Base-by-base conservation (phyloP, 192 early-diverging fungal species). In the Coemansia sp. region DNA sequence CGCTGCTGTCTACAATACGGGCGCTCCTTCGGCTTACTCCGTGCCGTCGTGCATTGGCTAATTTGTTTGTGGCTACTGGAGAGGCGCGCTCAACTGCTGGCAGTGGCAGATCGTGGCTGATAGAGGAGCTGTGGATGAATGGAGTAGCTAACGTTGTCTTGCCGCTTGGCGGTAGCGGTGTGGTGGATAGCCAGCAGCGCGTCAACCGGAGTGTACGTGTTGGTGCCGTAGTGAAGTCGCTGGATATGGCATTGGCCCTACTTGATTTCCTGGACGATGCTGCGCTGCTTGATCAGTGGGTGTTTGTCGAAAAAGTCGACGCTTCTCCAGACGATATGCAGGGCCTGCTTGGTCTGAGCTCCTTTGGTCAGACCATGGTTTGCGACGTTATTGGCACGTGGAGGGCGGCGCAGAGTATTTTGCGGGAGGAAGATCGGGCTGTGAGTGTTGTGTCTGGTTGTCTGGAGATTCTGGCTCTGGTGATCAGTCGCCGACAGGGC, bases 371-470 rank as follows among this genome's bases (percentile, higher is more conserved):
- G n/a, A 25, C 41, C 20, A 69, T 65, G 6, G 33, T 76, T 7
- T 13, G 69, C 23, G 75, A 76, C 56, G 26, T 57, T 23, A 20
- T 71, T 18, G 14, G 36, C 4, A 31, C 62, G 6, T 70, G 65
- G 69, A 16, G 21, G 3, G 21, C 35, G 2, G 21, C 58, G 34
- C 56, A 37, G 8, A 58, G 28, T 12, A n/a, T 58, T 6, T 34
- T 56, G 33, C 12, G 7, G 33, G 53, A 56, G n/a, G 28, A 34
- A 4, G 52, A 11, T 6, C 1, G 8, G 52, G 13, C 6, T 55
- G 52, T 31, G 31, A 31, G 31, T 4, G 31, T 33, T 1, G 52
- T 28, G 26, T 1, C 6, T 12, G 16, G 26, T 0, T 64, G 33
- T 25, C 53, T 65, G 16, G 41, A 59, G 5, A 35, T 59, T 11